Percentiles rank a stretch among this genome's conserved stretches.
Conservation (phyloP, 2,329 filamentous ascomycete genomes). For the Epicoccum sorghinum region DNA sequence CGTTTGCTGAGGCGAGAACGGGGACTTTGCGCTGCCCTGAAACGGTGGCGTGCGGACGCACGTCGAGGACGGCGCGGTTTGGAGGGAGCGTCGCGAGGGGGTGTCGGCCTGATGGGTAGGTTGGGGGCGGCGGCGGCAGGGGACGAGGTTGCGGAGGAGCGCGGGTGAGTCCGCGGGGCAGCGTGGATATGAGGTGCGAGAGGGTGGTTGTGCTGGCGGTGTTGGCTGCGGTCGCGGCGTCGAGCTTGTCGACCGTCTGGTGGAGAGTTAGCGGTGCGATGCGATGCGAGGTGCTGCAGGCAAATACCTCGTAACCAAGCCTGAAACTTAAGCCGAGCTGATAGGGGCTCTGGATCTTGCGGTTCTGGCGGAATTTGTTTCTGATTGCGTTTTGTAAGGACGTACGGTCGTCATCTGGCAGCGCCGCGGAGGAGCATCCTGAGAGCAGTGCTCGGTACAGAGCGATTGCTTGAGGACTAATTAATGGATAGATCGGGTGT, state of each 20-base stretch:
- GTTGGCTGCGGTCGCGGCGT: constrained; percentile 47
- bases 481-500: constrained; percentile 1
- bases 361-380: constrained; percentile 67
- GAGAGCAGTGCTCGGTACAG: constrained; percentile 74
- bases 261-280: constrained; percentile 13
- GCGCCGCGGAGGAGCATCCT: constrained; percentile 59
- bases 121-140: constrained; percentile 12
- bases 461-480: constrained; percentile 61
- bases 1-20: constrained; percentile 60
- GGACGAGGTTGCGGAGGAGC: constrained; percentile 13
- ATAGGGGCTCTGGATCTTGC: constrained; percentile 62
- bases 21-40: constrained; percentile 65
- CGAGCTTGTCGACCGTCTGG: constrained; percentile 52
- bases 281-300: background rate
- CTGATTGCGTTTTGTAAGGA: constrained; percentile 65
- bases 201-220: constrained; percentile 29
- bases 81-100: constrained; percentile 44
- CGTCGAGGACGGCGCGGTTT: constrained; percentile 53
- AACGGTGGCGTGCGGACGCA: constrained; percentile 58
- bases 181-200: constrained; percentile 45
- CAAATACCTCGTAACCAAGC: constrained; percentile 68
- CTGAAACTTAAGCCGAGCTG: constrained; percentile 67
- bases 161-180: constrained; percentile 46
- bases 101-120: constrained; percentile 23
- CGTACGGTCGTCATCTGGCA: constrained; percentile 58